A percentile compares a stretch with the other conserved stretches of the same genome.
Evolutionary conservation across 805 yeast genomes (phyloP).

Genomic region (Candida chauliodis): DNA sequence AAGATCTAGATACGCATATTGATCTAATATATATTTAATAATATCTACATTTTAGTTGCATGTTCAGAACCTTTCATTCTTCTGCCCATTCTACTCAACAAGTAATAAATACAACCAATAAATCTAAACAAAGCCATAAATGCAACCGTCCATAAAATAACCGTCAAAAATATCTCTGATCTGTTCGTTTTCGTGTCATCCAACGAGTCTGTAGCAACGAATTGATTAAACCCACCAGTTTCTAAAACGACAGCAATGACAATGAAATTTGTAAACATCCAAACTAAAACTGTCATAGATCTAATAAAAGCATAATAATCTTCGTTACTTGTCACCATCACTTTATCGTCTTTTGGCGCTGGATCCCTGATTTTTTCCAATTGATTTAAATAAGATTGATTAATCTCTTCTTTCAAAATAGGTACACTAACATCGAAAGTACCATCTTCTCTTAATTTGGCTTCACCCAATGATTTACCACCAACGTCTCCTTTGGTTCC

Average conservation of each 20-base stretch:
- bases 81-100: slow-evolving; percentile 32
- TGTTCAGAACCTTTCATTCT: slow-evolving; percentile 13
- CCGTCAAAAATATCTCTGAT: slow-evolving; percentile 44
- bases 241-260: slow-evolving; percentile 40
- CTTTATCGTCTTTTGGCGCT: slow-evolving; percentile 25
- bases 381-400: slow-evolving; percentile 49
- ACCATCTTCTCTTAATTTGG: slow-evolving; percentile 52
- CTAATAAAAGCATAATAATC: slow-evolving; percentile 45
- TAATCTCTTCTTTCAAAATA: slow-evolving; percentile 48
- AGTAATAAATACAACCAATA: slow-evolving; percentile 49
- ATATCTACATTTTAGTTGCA: slow-evolving; percentile 10
- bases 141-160: slow-evolving; percentile 60
- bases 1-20: slow-evolving; percentile 34
- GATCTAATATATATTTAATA: background rate
- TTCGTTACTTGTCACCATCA: slow-evolving; percentile 30
- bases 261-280: slow-evolving; percentile 44
- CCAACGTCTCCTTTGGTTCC: slow-evolving; percentile 72
- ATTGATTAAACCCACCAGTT: slow-evolving; percentile 43
- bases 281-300: slow-evolving; percentile 43
- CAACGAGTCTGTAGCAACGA: slow-evolving; percentile 22
- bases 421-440: slow-evolving; percentile 53
- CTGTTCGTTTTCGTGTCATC: slow-evolving; percentile 30
- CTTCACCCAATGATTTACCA: slow-evolving; percentile 53
- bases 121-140: slow-evolving; percentile 56
- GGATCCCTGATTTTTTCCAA: slow-evolving; percentile 51